Conservation (phyloP, 352 stramenopile genomes). For the Phytopythium cucurbitacearum region DNA sequence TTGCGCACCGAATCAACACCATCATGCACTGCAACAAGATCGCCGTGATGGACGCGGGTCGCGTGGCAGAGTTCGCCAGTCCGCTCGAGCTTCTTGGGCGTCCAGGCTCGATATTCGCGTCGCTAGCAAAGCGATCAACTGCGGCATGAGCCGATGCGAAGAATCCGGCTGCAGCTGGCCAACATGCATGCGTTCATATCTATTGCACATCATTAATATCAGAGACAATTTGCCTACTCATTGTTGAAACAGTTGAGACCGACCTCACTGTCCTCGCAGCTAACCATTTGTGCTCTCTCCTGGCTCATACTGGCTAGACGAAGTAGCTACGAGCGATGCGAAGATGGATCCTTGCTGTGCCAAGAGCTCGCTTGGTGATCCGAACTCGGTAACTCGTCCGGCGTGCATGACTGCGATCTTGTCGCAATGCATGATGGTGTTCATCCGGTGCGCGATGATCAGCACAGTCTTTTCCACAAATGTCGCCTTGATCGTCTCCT, state of each 20-base stretch:
- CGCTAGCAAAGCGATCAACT: constrained; percentile 15
- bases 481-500: constrained; percentile 45
- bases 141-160: background rate
- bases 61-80: constrained; percentile 74
- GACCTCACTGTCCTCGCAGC: no score
- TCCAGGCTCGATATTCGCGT: constrained; percentile 29
- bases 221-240: no score
- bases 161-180: no score
- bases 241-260: no score
- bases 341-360: constrained; percentile 28
- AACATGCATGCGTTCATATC: no score
- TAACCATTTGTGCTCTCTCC: no score
- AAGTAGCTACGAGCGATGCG: constrained; percentile 10
- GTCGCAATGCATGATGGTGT: constrained; percentile 92
- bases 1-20: constrained; percentile 96
- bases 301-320: constrained; percentile 6
- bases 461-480: constrained; percentile 90
- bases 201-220: no score
- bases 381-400: constrained; percentile 85
- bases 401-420: constrained; percentile 90
- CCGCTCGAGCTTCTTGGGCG: constrained; percentile 58
- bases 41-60: constrained; percentile 83
- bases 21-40: constrained; percentile 92
- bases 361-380: constrained; percentile 62
- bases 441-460: constrained; percentile 96